Percentiles rank a stretch among this genome's conserved stretches.
These are phyloP conservation scores for Pyrenochaeta sp. DNA, from an alignment of 2,329 filamentous ascomycete species.

Conservation along the genomic window DNA sequence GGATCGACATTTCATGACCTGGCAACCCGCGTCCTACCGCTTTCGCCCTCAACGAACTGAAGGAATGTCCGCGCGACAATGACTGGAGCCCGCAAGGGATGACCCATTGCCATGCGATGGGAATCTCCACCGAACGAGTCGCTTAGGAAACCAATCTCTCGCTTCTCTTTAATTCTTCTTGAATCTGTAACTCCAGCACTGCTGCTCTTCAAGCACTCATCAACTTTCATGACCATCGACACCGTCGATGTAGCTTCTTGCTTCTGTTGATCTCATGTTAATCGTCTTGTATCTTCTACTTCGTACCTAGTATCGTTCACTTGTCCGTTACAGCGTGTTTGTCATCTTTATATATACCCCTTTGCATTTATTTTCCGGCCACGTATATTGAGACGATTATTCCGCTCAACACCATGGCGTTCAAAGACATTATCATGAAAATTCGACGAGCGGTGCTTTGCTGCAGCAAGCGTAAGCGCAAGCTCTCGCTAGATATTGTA, in stretches of 20 bases:
- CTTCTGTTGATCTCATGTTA: slow-evolving; percentile 5
- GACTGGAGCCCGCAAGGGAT: slow-evolving; percentile 44
- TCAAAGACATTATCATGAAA: slow-evolving; percentile 32
- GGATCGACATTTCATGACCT: slow-evolving; percentile 3
- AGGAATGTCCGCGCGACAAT: slow-evolving; percentile 41
- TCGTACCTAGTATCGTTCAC: slow-evolving; percentile 1
- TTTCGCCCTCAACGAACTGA: slow-evolving; percentile 5
- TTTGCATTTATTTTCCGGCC: slow-evolving; percentile 7
- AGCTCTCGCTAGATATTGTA: slow-evolving; percentile 34
- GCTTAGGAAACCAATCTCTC: slow-evolving; percentile 32
- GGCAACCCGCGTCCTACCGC: slow-evolving; percentile 16
- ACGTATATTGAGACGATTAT: not conserved
- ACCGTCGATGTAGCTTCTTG: slow-evolving; percentile 9
- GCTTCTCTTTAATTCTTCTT: slow-evolving; percentile 9
- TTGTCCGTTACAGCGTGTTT: slow-evolving; percentile 6
- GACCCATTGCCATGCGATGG: slow-evolving; percentile 22
- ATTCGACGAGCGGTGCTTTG: slow-evolving; percentile 37
- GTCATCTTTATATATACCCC: slow-evolving; percentile 15
- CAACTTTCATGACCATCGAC: slow-evolving; percentile 9
- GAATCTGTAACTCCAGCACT: slow-evolving; percentile 5
- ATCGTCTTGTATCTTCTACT: slow-evolving; percentile 7
- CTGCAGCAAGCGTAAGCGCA: slow-evolving; percentile 30
- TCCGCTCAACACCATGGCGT: slow-evolving; percentile 25
- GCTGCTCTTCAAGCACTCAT: slow-evolving; percentile 5
- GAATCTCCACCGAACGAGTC: slow-evolving; percentile 25